Base-by-base conservation (phyloP, 805 yeast species). In the Starmerella khaoyaiensis region DNA sequence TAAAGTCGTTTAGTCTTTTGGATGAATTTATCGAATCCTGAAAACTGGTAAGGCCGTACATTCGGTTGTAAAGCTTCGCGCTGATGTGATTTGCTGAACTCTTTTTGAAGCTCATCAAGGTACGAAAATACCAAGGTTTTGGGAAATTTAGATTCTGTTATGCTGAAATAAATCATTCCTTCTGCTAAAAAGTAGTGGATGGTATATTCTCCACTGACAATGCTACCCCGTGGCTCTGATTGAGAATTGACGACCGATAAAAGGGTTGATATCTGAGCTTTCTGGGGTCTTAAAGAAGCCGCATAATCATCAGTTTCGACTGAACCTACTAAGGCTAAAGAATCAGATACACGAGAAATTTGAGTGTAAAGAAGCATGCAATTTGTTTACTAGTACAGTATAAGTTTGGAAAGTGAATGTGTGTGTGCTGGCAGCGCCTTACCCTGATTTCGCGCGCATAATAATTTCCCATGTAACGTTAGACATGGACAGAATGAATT, bases 31-130 rank as follows among this genome's bases (percentile, higher is more conserved):
- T 63, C 97, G 57, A 90, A 87, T 33, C 79, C 74, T 35, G 82
- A 76, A 60, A 80, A 90, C 26, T 90, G 94, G 59, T 74, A 87
- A 3, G 98, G 96, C 49, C 94, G 72, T n/a, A 81, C 71, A 14
- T 65, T 65, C 4, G 72, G 71, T 52, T 66, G 63, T 31, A 60
- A 62, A 41, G 71, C 62, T 23, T 81, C 76, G 18, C 75, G 81
- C 4, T 84, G 84, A 55, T 84, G 84, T 5, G 83, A 72, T 50
- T 75, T 80, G 49, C 66, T 67, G 53, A 87, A 90, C 58, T 87
- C 97, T 44, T 67, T 71, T 27, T 83, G 71, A 19, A 87, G 68
- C 54, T 87, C 98, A 27, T 72, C 67, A 39, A 87, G 65, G 60
- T 83, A 87, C 28, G 93, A 76, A 50, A 86, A 86, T 11, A 93